Percentiles rank a stretch among this genome's conserved stretches.
Conservation (phyloP, 495 filamentous ascomycete genomes). For the Parathielavia appendiculata region DNA sequence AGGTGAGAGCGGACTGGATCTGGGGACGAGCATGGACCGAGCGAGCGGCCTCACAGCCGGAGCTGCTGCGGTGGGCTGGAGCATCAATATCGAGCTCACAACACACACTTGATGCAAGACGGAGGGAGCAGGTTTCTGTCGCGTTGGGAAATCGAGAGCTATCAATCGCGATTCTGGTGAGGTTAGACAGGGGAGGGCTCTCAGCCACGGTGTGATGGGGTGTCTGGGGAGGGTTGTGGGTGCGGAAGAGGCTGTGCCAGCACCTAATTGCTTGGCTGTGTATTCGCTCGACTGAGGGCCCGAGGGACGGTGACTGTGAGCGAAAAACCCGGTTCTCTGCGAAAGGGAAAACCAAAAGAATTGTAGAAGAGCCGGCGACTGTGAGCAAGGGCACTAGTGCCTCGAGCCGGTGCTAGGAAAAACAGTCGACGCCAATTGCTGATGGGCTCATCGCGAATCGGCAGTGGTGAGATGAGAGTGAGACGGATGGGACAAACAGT, state of each 20-base stretch:
- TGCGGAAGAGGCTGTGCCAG: conserved; percentile 16
- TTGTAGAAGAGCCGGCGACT: background rate
- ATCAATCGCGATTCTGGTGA: conserved; percentile 1
- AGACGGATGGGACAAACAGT: background rate
- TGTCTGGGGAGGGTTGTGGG: background rate
- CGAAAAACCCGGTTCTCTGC: background rate
- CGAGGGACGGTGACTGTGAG: background rate
- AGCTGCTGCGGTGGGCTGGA: conserved; percentile 9
- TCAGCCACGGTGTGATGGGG: conserved; percentile 11
- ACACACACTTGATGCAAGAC: background rate
- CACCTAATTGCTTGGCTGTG: background rate
- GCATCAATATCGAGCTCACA: conserved; percentile 12
- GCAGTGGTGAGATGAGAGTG: background rate
- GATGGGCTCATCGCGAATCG: background rate
- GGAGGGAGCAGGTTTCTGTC: background rate
- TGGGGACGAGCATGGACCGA: conserved; percentile 28
- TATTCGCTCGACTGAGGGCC: conserved; percentile 4
- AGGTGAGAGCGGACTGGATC: conserved; percentile 25
- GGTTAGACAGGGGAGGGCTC: conserved; percentile 5
- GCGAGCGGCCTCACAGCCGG: conserved; percentile 15
- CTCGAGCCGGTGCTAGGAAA: conserved; percentile 3
- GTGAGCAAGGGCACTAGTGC: conserved; percentile 7
- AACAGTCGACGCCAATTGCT: background rate
- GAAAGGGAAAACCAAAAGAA: background rate
- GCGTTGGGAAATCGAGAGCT: background rate